These are phyloP conservation scores for Rugonectria rugulosa DNA, from an alignment of 2,329 filamentous ascomycete genomes.

Conservation along the genomic window DNA sequence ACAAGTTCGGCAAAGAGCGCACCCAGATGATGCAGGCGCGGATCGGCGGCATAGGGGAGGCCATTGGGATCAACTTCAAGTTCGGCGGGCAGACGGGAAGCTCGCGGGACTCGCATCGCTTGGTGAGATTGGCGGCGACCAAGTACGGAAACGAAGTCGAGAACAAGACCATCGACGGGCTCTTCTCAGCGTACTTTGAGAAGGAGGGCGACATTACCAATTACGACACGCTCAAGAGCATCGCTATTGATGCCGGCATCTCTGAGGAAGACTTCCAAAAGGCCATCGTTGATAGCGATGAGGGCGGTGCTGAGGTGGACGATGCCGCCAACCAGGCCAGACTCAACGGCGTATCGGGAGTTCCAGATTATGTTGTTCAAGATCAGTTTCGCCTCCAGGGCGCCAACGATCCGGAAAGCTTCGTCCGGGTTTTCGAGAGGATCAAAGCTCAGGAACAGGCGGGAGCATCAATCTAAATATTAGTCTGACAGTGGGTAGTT, in stretches of 20 bases:
- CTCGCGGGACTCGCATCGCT: conserved; percentile 79
- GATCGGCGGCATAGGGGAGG: conserved; percentile 41
- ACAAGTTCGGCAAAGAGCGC: conserved; percentile 70
- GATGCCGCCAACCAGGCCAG: conserved; percentile 39
- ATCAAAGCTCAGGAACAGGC: conserved; percentile 48
- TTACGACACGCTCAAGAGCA: conserved; percentile 45
- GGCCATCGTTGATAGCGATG: conserved; percentile 53
- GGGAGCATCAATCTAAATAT: background rate
- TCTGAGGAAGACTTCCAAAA: conserved; percentile 47
- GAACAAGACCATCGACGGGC: conserved; percentile 59
- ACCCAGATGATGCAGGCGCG: conserved; percentile 46
- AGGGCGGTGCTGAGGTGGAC: conserved; percentile 54
- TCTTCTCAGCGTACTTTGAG: conserved; percentile 55
- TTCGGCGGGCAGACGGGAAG: conserved; percentile 76
- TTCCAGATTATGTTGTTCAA: conserved; percentile 78
- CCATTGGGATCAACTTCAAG: conserved; percentile 53
- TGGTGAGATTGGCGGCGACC: conserved; percentile 59
- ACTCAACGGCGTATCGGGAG: conserved; percentile 61
- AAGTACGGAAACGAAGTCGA: conserved; percentile 58
- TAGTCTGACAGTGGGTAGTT: conserved; percentile 7
- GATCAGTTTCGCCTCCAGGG: conserved; percentile 71
- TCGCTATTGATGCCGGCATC: conserved; percentile 54
- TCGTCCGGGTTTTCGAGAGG: conserved; percentile 71
- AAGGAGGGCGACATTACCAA: conserved; percentile 53
- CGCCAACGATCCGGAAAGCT: conserved; percentile 70